phyloP scores from a whole-genome alignment of 306 rosid species.

The Cucumis cinereus region DNA sequence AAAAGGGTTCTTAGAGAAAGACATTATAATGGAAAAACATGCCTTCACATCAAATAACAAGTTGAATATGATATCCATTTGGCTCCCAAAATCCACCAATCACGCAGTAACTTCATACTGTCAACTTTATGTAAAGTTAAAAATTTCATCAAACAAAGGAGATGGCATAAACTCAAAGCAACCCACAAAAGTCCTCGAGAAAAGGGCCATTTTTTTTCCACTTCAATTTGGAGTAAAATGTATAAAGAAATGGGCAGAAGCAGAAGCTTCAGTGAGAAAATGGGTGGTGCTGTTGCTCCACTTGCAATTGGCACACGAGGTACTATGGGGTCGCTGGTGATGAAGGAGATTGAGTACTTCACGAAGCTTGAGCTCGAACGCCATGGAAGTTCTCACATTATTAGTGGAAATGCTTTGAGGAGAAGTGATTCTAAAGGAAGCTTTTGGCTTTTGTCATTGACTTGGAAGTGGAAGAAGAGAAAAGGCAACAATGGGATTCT shows the following conservation, averaged over 20 bases:
- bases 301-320: constrained; percentile 74
- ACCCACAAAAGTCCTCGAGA: constrained; percentile 9
- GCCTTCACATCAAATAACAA: background rate
- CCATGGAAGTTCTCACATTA: constrained; percentile 22
- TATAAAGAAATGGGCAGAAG: constrained; percentile 21
- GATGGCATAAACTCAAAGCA: constrained; percentile 13
- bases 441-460: constrained; percentile 41
- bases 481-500: constrained; percentile 23
- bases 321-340: constrained; percentile 69
- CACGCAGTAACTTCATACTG: background rate
- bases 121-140: background rate
- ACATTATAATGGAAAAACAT: constrained; percentile 1
- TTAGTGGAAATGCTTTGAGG: constrained; percentile 17
- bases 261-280: constrained; percentile 28
- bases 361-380: constrained; percentile 46
- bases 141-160: background rate
- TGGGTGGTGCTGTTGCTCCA: constrained; percentile 46
- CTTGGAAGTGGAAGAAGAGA: constrained; percentile 61
- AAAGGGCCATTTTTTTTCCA: constrained; percentile 10
- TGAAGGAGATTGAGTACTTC: constrained; percentile 68
- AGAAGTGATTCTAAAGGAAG: constrained; percentile 22
- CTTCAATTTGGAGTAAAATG: constrained; percentile 30
- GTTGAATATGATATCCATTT: background rate
- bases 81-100: background rate
- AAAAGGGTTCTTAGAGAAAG: background rate